Conservation (phyloP, 140 eudicot genomes). For the Cichorium intybus region DNA sequence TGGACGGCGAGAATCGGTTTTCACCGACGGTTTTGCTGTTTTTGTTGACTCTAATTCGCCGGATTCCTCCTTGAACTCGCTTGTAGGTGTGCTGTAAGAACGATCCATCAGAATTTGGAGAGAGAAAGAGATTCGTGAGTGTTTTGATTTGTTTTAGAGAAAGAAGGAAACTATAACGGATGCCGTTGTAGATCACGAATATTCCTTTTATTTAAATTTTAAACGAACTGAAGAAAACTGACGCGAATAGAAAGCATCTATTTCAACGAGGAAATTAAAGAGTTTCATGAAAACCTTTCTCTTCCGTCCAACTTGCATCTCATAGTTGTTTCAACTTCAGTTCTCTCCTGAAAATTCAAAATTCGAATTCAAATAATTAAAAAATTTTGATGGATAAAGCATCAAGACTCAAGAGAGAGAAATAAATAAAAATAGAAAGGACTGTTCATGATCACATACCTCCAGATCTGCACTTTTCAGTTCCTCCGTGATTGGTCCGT, state of each 20-base stretch:
- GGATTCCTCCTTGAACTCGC: slow-evolving; percentile 26
- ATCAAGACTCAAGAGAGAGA: slow-evolving; percentile 7
- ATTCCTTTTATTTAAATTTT: slow-evolving; percentile 23
- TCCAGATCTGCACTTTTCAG: slow-evolving; percentile 44
- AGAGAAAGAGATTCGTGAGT: slow-evolving; percentile 2
- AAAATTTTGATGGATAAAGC: background rate
- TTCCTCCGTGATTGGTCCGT: slow-evolving; percentile 36
- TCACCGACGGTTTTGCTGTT: slow-evolving; percentile 18
- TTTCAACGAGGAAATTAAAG: slow-evolving; percentile 21
- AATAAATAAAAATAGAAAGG: slow-evolving; percentile 12
- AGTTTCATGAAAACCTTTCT: slow-evolving; percentile 41
- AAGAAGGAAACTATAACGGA: slow-evolving; percentile 16
- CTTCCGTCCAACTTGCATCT: slow-evolving; percentile 33
- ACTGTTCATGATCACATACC: slow-evolving; percentile 26
- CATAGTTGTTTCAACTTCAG: slow-evolving; percentile 28
- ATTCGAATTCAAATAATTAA: slow-evolving; percentile 12
- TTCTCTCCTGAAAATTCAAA: slow-evolving; percentile 29
- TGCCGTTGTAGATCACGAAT: slow-evolving; percentile 27
- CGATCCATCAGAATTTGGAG: slow-evolving; percentile 13
- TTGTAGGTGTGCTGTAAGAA: slow-evolving; percentile 38
- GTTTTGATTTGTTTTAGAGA: slow-evolving; percentile 11
- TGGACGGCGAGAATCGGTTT: slow-evolving; percentile 24
- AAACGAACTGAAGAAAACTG: slow-evolving; percentile 28
- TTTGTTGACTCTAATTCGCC: slow-evolving; percentile 34
- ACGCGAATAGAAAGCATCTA: slow-evolving; percentile 12